phyloP scores from a whole-genome alignment of 768 basidiomycete species.

The Dictyophora rubrovolvata region DNA sequence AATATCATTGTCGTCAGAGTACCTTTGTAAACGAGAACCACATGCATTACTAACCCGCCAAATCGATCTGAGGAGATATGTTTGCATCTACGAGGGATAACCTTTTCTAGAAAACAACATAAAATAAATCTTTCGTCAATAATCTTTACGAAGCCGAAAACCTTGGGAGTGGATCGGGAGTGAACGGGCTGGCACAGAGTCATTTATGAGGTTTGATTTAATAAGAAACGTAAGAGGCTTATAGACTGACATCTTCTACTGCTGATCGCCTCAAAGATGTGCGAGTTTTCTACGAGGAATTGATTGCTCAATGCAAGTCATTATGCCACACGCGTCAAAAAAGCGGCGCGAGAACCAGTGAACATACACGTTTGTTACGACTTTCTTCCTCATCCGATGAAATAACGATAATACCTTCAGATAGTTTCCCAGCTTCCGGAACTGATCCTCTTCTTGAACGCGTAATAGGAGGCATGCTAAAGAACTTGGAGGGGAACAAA shows the following conservation, averaged over 20 bases:
- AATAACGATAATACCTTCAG: not conserved
- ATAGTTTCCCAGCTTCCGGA: not conserved
- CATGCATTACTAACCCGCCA: not conserved
- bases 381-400: not conserved
- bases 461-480: not conserved
- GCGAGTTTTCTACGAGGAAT: not conserved
- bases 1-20: not conserved
- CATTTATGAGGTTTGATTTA: not conserved
- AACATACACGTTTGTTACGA: not conserved
- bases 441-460: not conserved
- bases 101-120: not conserved
- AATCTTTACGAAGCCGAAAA: not conserved
- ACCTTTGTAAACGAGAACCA: not conserved
- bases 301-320: not conserved
- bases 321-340: not conserved
- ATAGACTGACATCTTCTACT: not conserved
- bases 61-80: not conserved
- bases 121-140: not conserved
- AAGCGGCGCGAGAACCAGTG: not conserved
- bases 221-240: not conserved
- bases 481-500: not conserved
- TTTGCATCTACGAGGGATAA: not conserved
- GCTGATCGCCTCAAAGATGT: not conserved
- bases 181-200: not conserved
- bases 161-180: not conserved